These are phyloP conservation scores for Termitomyces sp. DNA, from an alignment of 768 basidiomycete species.

Conservation along the genomic window DNA sequence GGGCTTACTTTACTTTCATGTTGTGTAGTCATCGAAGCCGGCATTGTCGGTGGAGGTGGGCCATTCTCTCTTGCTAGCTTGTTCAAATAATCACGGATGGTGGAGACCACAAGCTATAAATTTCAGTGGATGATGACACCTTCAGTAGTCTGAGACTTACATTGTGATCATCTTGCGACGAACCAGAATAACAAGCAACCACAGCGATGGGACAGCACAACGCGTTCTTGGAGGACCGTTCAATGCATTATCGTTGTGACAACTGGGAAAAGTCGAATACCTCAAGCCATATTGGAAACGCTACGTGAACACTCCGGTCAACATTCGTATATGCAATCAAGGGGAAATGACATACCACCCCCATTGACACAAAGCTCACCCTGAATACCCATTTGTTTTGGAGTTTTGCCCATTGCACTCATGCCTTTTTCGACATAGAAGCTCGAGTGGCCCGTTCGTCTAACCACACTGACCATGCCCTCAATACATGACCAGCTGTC, in stretches of 20 bases:
- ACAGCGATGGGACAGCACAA: slow-evolving; percentile 82
- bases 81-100: slow-evolving; percentile 67
- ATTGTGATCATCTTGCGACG: slow-evolving; percentile 75
- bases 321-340: background rate
- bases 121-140: background rate
- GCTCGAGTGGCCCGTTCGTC: slow-evolving; percentile 79
- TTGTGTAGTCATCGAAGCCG: slow-evolving; percentile 23
- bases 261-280: slow-evolving; percentile 31
- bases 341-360: slow-evolving; percentile 56
- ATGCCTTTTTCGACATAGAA: slow-evolving; percentile 87
- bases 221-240: slow-evolving; percentile 51
- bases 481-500: slow-evolving; percentile 80
- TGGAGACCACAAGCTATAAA: slow-evolving; percentile 56
- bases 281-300: slow-evolving; percentile 85
- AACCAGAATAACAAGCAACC: slow-evolving; percentile 78
- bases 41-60: slow-evolving; percentile 31
- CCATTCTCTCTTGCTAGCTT: slow-evolving; percentile 47
- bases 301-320: slow-evolving; percentile 30
- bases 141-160: slow-evolving; percentile 37
- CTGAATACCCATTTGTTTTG: slow-evolving; percentile 68
- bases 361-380: slow-evolving; percentile 65
- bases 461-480: slow-evolving; percentile 77
- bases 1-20: slow-evolving; percentile 27
- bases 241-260: slow-evolving; percentile 1
- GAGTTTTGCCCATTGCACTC: slow-evolving; percentile 77